phyloP scores from a whole-genome alignment of 1,284 basidiomycete genomes.

The Cryptococcus sp. region DNA sequence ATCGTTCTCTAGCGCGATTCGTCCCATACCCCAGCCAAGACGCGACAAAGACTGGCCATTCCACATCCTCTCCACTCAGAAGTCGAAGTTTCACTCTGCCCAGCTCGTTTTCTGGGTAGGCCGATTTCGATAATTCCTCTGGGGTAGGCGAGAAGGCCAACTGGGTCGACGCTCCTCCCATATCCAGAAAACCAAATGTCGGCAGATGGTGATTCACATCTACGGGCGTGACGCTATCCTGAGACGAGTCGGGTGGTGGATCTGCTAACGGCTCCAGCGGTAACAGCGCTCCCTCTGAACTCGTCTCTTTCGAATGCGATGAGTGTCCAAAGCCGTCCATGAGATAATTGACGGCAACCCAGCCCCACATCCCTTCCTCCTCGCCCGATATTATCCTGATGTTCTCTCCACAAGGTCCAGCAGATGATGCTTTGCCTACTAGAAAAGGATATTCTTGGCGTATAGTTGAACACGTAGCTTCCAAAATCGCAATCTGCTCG shows the following conservation, averaged over 20 bases:
- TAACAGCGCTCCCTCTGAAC: constrained; percentile 18
- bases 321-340: constrained; percentile 87
- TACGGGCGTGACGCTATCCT: constrained; percentile 37
- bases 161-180: constrained; percentile 98
- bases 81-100: constrained; percentile 76
- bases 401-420: constrained; percentile 78
- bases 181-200: constrained; percentile 97
- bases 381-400: constrained; percentile 95
- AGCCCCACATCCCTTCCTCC: constrained; percentile 96
- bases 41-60: constrained; percentile 92
- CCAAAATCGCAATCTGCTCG: constrained; percentile 68
- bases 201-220: constrained; percentile 53
- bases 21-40: constrained; percentile 99
- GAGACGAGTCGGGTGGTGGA: constrained; percentile 25
- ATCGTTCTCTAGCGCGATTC: constrained; percentile 89
- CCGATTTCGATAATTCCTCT: constrained; percentile 54
- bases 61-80: constrained; percentile 77
- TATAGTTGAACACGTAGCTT: constrained; percentile 73
- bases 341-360: constrained; percentile 98
- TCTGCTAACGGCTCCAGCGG: constrained; percentile 37
- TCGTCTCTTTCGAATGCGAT: not conserved
- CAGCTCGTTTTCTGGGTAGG: constrained; percentile 56
- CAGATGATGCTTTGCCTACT: constrained; percentile 51
- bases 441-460: constrained; percentile 57
- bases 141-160: constrained; percentile 78